Evolutionary conservation across 148 eudicot genomes (phyloP).

Genomic region (Camellia japonica): DNA sequence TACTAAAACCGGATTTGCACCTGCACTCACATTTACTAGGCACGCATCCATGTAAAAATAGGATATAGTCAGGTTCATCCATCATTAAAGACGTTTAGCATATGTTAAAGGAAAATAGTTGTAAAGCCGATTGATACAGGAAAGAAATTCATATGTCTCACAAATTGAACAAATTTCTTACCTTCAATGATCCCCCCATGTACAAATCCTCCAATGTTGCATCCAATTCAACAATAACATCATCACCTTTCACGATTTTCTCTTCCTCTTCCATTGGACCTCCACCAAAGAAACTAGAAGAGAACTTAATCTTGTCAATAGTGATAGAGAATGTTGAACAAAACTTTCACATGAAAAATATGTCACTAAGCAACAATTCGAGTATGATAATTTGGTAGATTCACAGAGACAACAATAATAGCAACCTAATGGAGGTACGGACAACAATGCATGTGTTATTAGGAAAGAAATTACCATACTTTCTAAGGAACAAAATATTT

Average conservation of each 20-base stretch:
- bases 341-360: not conserved
- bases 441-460: not conserved
- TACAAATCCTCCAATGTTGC: slow-evolving; percentile 92
- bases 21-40: not conserved
- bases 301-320: not conserved
- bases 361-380: not conserved
- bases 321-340: not conserved
- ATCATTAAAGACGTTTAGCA: not conserved
- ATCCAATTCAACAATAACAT: slow-evolving; percentile 93
- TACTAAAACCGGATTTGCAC: not conserved
- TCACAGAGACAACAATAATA: not conserved
- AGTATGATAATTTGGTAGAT: not conserved
- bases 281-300: slow-evolving; percentile 73
- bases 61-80: not conserved
- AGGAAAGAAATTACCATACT: too few relatives aligned
- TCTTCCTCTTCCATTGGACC: slow-evolving; percentile 82
- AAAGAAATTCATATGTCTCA: not conserved
- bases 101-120: not conserved
- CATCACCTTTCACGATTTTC: slow-evolving; percentile 85
- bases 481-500: too few relatives aligned
- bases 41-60: not conserved
- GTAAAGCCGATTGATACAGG: not conserved
- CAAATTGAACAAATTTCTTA: slow-evolving; percentile 21
- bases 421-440: not conserved
- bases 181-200: slow-evolving; percentile 96